Base-by-base conservation (phyloP, 352 stramenopile species). In the Phytopythium chamaehyphon region DNA sequence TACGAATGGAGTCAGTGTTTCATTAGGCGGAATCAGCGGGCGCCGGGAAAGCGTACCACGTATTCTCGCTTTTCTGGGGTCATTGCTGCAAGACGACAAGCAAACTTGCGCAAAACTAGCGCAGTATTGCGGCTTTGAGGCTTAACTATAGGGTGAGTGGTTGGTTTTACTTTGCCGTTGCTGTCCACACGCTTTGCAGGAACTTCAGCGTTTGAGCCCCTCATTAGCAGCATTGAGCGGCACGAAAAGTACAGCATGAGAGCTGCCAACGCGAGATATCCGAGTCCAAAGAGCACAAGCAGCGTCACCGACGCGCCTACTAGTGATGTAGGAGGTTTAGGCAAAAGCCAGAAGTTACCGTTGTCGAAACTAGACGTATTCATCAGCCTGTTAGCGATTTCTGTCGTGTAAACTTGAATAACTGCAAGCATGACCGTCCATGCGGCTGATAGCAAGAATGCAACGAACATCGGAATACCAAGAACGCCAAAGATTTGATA, bases 311-410 rank as follows among this genome's bases (percentile, higher is more conserved):
- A 61, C 1, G 49, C 47, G 39, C 71, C 39, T 10, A 62, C 46
- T 23, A 79, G 57, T 2, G 18, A 1, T 9, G 46, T 15, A 3
- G 71, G 54, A 6, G 62, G 54, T 14, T 59, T 47, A 19, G 66
- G 57, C 9, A 81, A 53, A 31, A 74, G 40, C 70, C 73, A 84
- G 18, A 84, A 81, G 28, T 76, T 66, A 33, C 73, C 66, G 31
- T 64, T 66, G 56, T 81, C 70, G 19, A 81, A 70, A 0, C 64
- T 22, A 21, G 51, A 46, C 10, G 67, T 81, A 12, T 64, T 61
- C 67, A 77, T 76, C 1, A 81, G 14, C 1, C 28, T 43, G 28
- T 82, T 85, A 1, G 70, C 65, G 18, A 70, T 58, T n/a, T 66
- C 28, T 0, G 55, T 70, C 11, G 73, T 58, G 14, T 62, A 58